phyloP scores from a whole-genome alignment of 345 rosid genomes.

The Geranium brycei region DNA sequence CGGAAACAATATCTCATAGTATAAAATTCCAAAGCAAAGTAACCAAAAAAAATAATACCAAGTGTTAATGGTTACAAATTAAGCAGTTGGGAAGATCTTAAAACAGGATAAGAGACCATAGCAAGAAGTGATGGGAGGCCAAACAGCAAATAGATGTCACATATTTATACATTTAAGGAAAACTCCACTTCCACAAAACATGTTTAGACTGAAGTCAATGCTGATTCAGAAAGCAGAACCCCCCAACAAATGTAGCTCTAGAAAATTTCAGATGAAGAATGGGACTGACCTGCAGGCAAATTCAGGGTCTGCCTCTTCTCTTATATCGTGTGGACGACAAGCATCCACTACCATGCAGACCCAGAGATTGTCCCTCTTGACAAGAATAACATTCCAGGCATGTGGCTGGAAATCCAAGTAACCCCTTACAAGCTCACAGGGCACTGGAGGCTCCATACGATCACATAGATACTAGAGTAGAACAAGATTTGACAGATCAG shows the following conservation, averaged over 20 bases:
- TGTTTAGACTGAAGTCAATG: background rate
- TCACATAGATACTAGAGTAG: constrained; percentile 74
- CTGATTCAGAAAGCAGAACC: background rate
- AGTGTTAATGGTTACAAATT: too few species aligned
- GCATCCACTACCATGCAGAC: constrained; percentile 91
- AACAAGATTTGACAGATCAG: constrained; percentile 10
- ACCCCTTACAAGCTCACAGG: constrained; percentile 97
- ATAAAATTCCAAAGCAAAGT: too few species aligned
- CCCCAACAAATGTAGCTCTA: background rate
- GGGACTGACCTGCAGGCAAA: constrained; percentile 54
- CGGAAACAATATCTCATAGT: too few species aligned
- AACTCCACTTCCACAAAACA: background rate
- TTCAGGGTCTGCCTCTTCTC: constrained; percentile 79
- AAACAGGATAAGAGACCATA: too few species aligned
- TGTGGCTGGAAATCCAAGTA: constrained; percentile 86
- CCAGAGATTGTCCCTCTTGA: constrained; percentile 44
- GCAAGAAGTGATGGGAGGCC: too few species aligned
- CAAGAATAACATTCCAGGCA: constrained; percentile 76
- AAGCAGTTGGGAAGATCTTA: too few species aligned
- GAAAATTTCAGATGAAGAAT: background rate
- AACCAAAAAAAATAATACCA: too few species aligned
- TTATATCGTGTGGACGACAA: constrained; percentile 74
- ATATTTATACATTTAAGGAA: background rate
- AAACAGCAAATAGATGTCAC: background rate
- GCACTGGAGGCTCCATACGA: constrained; percentile 83